Percentiles rank a stretch among this genome's conserved stretches.
Conservation (phyloP, 257 asterid species). For the Linderniella brevidens region DNA sequence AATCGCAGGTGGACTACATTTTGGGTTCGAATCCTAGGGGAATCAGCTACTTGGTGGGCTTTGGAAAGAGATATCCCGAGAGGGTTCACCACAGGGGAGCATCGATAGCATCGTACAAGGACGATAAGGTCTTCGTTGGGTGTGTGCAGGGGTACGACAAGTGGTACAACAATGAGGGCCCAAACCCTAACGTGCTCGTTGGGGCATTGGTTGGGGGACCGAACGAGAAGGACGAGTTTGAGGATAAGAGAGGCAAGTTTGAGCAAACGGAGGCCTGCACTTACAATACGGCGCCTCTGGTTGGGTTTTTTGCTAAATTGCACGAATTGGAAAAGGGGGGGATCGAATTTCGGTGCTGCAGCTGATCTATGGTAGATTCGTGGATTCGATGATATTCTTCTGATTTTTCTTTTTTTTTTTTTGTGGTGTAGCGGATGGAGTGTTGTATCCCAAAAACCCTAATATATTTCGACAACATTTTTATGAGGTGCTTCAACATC, state of each 20-base stretch:
- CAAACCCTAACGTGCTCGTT: constrained; percentile 46
- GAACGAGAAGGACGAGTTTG: constrained; percentile 25
- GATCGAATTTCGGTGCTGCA: too few relatives aligned
- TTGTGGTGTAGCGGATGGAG: too few relatives aligned
- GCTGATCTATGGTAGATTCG: too few relatives aligned
- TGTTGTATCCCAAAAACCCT: too few relatives aligned
- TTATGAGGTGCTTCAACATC: too few relatives aligned
- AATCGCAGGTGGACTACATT: constrained; percentile 47
- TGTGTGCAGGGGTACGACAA: constrained; percentile 54
- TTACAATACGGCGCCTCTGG: constrained; percentile 62
- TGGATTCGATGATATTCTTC: too few relatives aligned
- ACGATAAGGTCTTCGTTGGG: constrained; percentile 39
- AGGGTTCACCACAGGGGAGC: constrained; percentile 68
- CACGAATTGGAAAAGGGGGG: constrained; percentile 9
- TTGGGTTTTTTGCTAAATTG: constrained; percentile 52
- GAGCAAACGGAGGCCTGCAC: constrained; percentile 80
- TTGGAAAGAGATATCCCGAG: constrained; percentile 29
- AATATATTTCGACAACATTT: too few relatives aligned
- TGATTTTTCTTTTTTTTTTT: too few relatives aligned
- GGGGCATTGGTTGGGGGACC: constrained; percentile 86
- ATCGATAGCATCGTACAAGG: constrained; percentile 27
- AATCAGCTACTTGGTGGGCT: constrained; percentile 66
- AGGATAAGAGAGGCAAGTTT: constrained; percentile 37
- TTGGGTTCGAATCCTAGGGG: constrained; percentile 52
- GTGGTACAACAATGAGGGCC: constrained; percentile 25